A percentile compares a stretch with the other conserved stretches of the same genome.
Conservation (phyloP, 2,329 filamentous ascomycete genomes). For the Talaromyces albobiverticillius region DNA sequence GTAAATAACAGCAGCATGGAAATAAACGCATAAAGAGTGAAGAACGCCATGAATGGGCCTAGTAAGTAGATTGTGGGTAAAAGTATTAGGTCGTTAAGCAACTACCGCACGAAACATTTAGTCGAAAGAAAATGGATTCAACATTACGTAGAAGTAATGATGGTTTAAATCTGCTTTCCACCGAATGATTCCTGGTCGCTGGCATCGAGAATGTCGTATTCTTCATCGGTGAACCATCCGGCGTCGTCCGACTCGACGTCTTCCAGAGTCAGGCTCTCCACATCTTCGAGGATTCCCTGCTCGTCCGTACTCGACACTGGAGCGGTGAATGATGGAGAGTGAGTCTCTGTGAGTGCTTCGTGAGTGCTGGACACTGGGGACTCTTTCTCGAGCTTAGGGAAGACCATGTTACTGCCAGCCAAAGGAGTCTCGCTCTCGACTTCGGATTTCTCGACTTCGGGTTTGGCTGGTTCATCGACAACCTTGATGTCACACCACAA, state of each 20-base stretch:
- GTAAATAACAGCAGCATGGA: background rate
- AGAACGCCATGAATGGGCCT: background rate
- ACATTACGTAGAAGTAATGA: background rate
- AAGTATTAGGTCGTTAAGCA: background rate
- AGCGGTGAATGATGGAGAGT: constrained; percentile 27
- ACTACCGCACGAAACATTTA: background rate
- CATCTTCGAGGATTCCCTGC: constrained; percentile 48
- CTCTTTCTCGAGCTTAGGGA: constrained; percentile 94
- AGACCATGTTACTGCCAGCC: constrained; percentile 75
- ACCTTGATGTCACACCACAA: constrained; percentile 93
- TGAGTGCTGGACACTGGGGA: constrained; percentile 80
- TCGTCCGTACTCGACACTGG: constrained; percentile 49
- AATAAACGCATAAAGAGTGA: background rate
- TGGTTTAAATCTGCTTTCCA: constrained; percentile 11
- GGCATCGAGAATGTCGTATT: constrained; percentile 95
- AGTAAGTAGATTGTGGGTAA: background rate
- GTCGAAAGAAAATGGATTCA: background rate
- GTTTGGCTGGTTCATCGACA: constrained; percentile 20
- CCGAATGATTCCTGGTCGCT: constrained; percentile 80
- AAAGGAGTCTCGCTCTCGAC: constrained; percentile 19
- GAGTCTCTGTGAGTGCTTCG: constrained; percentile 50
- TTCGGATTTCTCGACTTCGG: constrained; percentile 37
- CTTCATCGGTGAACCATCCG: constrained; percentile 91
- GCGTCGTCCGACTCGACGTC: constrained; percentile 50
- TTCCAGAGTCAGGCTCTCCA: constrained; percentile 25